phyloP scores from a whole-genome alignment of 2,329 filamentous ascomycete species.

The Berkeleyomyces rouxiae region DNA sequence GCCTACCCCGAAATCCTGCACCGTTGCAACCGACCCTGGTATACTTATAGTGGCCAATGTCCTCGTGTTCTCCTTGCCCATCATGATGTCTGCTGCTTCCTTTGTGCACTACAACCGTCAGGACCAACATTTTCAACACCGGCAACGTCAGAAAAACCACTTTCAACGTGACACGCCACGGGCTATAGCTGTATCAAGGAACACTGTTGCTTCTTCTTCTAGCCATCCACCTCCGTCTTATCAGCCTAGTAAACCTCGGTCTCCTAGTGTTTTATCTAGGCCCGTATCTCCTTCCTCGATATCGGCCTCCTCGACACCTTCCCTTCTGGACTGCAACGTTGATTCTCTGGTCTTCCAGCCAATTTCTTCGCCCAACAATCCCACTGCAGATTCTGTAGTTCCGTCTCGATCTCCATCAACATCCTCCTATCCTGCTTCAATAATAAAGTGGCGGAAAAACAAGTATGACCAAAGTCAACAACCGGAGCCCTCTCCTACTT shows the following conservation, averaged over 20 bases:
- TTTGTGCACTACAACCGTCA: constrained; percentile 15
- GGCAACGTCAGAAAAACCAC: background rate
- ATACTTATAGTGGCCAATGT: constrained; percentile 11
- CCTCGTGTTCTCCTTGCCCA: background rate
- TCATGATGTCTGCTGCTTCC: constrained; percentile 17
- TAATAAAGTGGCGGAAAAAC: constrained; percentile 7
- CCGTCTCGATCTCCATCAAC: constrained; percentile 9
- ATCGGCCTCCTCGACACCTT: background rate
- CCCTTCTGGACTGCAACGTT: background rate
- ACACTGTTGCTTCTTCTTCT: background rate
- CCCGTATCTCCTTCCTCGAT: background rate
- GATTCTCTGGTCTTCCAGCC: background rate
- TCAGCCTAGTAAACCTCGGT: constrained; percentile 3
- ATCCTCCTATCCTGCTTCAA: constrained; percentile 1
- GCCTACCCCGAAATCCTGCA: background rate
- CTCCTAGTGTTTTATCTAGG: background rate
- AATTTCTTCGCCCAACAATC: constrained; percentile 1
- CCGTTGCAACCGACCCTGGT: background rate
- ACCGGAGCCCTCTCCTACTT: constrained; percentile 11
- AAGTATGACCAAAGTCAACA: constrained; percentile 15
- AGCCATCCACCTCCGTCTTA: background rate
- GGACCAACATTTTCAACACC: background rate
- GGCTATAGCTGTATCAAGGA: background rate
- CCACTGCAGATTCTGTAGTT: background rate
- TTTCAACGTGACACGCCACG: background rate